Evolutionary conservation across 352 stramenopile genomes (phyloP).

Genomic region (Phytophthora citrophthora): DNA sequence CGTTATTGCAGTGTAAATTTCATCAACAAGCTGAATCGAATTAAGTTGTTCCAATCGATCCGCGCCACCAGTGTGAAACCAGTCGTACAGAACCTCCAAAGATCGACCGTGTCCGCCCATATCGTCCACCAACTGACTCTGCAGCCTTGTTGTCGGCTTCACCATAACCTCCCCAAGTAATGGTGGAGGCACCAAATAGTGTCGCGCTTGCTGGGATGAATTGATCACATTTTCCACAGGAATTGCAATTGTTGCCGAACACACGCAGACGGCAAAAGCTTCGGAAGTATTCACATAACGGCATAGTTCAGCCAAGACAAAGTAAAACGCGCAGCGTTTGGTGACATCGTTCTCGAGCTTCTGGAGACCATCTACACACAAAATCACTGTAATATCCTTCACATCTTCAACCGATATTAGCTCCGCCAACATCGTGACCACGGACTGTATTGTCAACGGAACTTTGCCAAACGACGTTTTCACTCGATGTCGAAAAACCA

Average conservation of each 20-base stretch:
- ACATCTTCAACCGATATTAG: not conserved
- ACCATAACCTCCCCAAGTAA: not conserved
- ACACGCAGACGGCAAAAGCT: not conserved
- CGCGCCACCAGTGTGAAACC: not conserved
- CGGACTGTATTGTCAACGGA: not conserved
- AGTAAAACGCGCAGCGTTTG: not conserved
- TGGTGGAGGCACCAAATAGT: not conserved
- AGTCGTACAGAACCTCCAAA: not conserved
- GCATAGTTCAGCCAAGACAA: not conserved
- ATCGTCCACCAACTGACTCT: not conserved
- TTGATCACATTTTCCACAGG: not conserved
- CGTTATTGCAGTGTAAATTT: not conserved
- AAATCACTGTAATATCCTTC: not conserved
- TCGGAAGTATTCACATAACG: not conserved
- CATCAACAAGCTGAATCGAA: not conserved
- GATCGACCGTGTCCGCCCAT: not conserved
- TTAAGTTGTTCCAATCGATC: not conserved
- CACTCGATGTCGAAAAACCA: not conserved
- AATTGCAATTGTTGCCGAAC: not conserved
- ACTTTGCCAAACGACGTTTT: not conserved
- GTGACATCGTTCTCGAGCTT: not conserved
- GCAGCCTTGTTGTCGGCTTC: not conserved
- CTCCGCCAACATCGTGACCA: not conserved
- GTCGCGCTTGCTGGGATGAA: not conserved
- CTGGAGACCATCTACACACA: not conserved